Conservation (phyloP, 1,284 basidiomycete species). For the Wallemia hederae region DNA sequence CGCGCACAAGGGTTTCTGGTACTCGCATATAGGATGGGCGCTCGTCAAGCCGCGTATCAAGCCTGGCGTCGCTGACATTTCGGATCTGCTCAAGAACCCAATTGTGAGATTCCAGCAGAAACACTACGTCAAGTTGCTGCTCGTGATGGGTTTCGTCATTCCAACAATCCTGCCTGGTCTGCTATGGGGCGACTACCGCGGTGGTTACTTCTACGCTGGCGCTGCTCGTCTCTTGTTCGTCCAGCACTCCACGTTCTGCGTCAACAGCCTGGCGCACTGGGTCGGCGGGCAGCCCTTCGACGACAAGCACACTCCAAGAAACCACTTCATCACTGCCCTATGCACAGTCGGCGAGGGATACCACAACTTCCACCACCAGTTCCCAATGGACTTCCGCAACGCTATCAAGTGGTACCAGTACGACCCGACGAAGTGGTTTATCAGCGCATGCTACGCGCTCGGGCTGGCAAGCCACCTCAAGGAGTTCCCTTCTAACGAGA, state of each 20-base stretch:
- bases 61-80: constrained; percentile 65
- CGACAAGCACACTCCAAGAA: constrained; percentile 76
- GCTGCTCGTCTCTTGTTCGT: constrained; percentile 54
- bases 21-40: constrained; percentile 79
- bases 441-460: constrained; percentile 30
- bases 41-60: constrained; percentile 58
- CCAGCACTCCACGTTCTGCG: constrained; percentile 82
- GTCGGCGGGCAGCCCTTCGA: constrained; percentile 72
- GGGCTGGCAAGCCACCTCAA: constrained; percentile 65
- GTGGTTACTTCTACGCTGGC: constrained; percentile 61
- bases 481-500: constrained; percentile 77
- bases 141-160: constrained; percentile 40
- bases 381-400: constrained; percentile 81
- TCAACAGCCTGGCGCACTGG: constrained; percentile 85
- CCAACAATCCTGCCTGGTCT: constrained; percentile 52
- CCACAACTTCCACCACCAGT: constrained; percentile 89
- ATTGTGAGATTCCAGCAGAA: constrained; percentile 67
- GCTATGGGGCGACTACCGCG: constrained; percentile 52
- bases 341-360: constrained; percentile 76
- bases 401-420: constrained; percentile 67
- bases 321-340: constrained; percentile 61
- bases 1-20: constrained; percentile 43
- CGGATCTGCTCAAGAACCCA: constrained; percentile 44
- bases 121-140: constrained; percentile 39
- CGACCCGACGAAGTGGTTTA: constrained; percentile 53